Base-by-base conservation (phyloP, 2,329 filamentous ascomycete species). In the Dactylellina haptotyla region DNA sequence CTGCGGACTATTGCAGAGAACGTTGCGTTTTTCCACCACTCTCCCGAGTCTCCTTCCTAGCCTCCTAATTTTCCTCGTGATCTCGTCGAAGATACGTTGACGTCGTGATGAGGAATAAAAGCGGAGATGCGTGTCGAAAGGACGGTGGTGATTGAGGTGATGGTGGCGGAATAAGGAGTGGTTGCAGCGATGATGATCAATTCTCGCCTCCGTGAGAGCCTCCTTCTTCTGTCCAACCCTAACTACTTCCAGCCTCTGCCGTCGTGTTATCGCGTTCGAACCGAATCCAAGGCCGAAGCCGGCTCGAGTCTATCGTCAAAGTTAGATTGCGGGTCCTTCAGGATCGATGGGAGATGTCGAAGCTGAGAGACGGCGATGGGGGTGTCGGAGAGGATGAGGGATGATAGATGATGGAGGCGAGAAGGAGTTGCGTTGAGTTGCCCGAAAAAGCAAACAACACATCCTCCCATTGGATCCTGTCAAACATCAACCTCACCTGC, bases 361-460 rank as follows among this genome's bases (percentile, higher is more conserved):
- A 26, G 54, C 61, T 37, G 69, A 65, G 30, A 48, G 61, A 57
- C 12, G 25, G 39, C 26, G 45, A 45, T 46, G 56, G 50, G 46
- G 43, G 25, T 41, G 45, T 57, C 30, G 57, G 58, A 63, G 26
- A 45, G 28, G 67, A 61, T 48, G 59, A 48, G 48, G 56, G 25
- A 53, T 45, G 41, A 39, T 20, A 32, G 32, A 43, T 20, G 59
- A 65, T 61, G 50, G 32, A 43, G 45, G n/a, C 14, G 26, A 32
- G 41, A 61, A 62, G 54, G 18, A 30, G 23, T 14, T 20, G 2
- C 10, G 46, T 34, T 34, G 58, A 59, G 58, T 54, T 53, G 18
- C 25, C 25, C n/a, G 45, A 73, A 66, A 73, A 73, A 66, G 69
- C 69, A 73, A 73, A 53, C 61, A 66, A 62, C 69, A 37, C 46